These are phyloP conservation scores for Penicillium sp. DNA, from an alignment of 2,329 filamentous ascomycete species.

Conservation along the genomic window DNA sequence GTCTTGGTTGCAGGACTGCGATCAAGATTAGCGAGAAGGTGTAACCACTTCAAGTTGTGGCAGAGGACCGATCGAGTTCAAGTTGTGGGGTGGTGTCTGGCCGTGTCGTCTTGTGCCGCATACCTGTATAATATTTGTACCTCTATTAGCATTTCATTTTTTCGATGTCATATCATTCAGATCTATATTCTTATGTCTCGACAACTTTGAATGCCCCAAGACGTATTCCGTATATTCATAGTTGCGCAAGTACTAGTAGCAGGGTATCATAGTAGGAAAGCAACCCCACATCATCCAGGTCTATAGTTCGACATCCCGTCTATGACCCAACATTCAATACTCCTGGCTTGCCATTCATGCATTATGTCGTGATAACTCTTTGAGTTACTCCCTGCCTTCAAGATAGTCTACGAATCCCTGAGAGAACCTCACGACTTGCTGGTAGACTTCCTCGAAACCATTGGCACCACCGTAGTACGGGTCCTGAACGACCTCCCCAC, in stretches of 20 bases:
- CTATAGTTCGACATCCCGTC: conserved; percentile 9
- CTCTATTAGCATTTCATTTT: too few species aligned
- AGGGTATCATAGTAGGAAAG: conserved; percentile 26
- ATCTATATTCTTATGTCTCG: too few species aligned
- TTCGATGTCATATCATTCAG: too few species aligned
- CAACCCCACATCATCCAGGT: conserved; percentile 4
- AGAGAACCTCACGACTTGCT: conserved; percentile 79
- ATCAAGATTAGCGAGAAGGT: conserved; percentile 77
- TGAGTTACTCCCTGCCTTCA: conserved; percentile 27
- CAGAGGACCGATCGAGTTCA: not conserved
- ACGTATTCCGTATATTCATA: too few species aligned
- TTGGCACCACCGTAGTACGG: conserved; percentile 89
- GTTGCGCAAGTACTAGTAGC: too few species aligned
- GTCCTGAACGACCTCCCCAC: conserved; percentile 75
- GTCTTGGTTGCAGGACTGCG: conserved; percentile 86
- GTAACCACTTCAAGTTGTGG: too few species aligned
- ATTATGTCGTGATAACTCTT: not conserved
- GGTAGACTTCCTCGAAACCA: conserved; percentile 84
- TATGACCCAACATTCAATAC: too few species aligned
- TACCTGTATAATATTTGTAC: conserved; percentile 3
- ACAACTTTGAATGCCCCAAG: too few species aligned
- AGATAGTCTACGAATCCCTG: conserved; percentile 72
- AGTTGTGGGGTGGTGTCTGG: not conserved
- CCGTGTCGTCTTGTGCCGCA: not conserved
- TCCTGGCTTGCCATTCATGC: conserved; percentile 3